These are phyloP conservation scores for Podila epigama DNA, from an alignment of 192 early-diverging fungal genomes.

Conservation along the genomic window DNA sequence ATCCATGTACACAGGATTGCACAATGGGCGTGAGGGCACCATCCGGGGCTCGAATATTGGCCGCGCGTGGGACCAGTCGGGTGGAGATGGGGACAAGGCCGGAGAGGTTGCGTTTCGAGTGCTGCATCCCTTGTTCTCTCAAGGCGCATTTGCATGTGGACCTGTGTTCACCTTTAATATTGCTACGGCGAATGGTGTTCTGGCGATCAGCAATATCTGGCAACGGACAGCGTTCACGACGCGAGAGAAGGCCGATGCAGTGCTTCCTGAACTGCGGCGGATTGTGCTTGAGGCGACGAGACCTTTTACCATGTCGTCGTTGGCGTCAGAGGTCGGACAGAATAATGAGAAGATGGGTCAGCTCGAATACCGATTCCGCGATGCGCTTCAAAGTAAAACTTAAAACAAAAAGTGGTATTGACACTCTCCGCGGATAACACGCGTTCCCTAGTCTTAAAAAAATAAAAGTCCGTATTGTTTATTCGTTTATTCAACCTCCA, in stretches of 20 bases:
- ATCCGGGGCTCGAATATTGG: conserved; percentile 28
- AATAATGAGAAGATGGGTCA: too few relatives aligned
- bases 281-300: conserved; percentile 22
- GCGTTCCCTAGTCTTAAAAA: too few relatives aligned
- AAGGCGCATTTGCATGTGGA: neutral
- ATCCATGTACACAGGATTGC: conserved; percentile 8
- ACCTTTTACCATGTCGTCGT: too few relatives aligned
- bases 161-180: conserved; percentile 7
- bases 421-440: too few relatives aligned
- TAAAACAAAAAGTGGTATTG: too few relatives aligned
- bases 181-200: conserved; percentile 20
- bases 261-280: conserved; percentile 14
- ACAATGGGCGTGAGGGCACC: conserved; percentile 21
- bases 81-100: neutral
- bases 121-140: conserved; percentile 16
- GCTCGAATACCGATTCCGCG: too few relatives aligned
- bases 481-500: too few relatives aligned
- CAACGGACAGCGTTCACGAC: conserved; percentile 9
- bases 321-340: too few relatives aligned
- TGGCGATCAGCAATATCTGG: conserved; percentile 7
- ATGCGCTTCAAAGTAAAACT: too few relatives aligned
- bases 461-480: too few relatives aligned
- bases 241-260: neutral
- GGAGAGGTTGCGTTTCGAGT: neutral
- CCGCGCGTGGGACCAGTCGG: conserved; percentile 10